These are phyloP conservation scores for Ligustrum vulgare DNA, from an alignment of 257 asterid genomes.

Conservation along the genomic window DNA sequence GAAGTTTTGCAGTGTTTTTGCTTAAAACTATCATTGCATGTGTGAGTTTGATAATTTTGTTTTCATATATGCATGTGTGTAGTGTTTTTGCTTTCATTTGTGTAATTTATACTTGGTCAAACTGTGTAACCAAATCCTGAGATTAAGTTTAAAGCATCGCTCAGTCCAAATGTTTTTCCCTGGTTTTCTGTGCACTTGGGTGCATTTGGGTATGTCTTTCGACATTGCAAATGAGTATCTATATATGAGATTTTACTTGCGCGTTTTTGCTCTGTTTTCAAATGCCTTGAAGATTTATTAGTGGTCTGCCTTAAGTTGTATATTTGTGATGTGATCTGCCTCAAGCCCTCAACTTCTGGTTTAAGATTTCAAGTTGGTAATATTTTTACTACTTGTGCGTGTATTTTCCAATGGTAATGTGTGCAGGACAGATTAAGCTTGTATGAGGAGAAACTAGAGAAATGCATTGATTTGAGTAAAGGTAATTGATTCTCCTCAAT, in stretches of 20 bases:
- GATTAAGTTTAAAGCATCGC: not conserved
- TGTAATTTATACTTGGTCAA: not conserved
- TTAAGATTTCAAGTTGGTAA: slow-evolving; percentile 1
- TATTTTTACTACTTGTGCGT: slow-evolving; percentile 12
- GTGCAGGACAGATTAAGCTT: slow-evolving; percentile 77
- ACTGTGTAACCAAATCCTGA: not conserved
- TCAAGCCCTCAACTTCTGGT: not conserved
- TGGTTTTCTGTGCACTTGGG: not conserved
- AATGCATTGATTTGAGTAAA: slow-evolving; percentile 59
- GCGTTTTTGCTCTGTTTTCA: too few species aligned
- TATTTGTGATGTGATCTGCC: slow-evolving; percentile 13
- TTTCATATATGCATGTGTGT: not conserved
- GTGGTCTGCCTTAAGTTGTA: not conserved
- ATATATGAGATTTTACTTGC: too few species aligned
- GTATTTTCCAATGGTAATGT: slow-evolving; percentile 12
- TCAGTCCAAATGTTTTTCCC: not conserved
- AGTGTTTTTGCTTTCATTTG: not conserved
- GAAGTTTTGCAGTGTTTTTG: slow-evolving; percentile 5
- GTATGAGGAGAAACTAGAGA: slow-evolving; percentile 79
- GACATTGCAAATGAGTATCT: too few species aligned
- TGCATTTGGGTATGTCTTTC: too few species aligned
- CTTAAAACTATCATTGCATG: not conserved
- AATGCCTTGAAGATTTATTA: not conserved
- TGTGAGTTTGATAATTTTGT: not conserved
- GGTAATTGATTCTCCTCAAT: slow-evolving; percentile 42